Evolutionary conservation across 2,329 filamentous ascomycete genomes (phyloP).

Genomic region (Phaeomoniella chlamydospora): DNA sequence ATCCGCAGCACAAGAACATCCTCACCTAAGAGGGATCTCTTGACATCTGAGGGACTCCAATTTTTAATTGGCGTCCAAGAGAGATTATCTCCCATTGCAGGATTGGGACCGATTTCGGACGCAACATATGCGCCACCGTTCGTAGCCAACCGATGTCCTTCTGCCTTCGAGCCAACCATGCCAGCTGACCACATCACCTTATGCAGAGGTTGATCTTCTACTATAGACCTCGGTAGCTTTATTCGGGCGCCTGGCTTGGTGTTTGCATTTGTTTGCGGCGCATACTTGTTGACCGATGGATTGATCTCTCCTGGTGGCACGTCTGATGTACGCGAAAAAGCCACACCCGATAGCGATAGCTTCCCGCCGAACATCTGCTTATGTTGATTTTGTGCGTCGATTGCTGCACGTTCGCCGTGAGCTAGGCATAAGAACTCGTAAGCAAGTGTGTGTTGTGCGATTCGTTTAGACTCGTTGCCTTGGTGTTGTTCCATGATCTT

Average conservation of each 20-base stretch:
- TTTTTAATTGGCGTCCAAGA: constrained; percentile 34
- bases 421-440: constrained; percentile 67
- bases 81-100: constrained; percentile 26
- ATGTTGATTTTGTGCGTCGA: constrained; percentile 45
- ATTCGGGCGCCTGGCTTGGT: constrained; percentile 22
- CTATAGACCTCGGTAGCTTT: constrained; percentile 33
- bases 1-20: constrained; percentile 38
- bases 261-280: constrained; percentile 21
- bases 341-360: constrained; percentile 12
- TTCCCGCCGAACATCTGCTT: constrained; percentile 26
- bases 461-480: constrained; percentile 52
- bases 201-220: constrained; percentile 31
- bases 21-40: constrained; percentile 34
- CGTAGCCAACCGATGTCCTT: constrained; percentile 34
- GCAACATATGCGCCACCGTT: constrained; percentile 37
- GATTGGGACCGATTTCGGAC: constrained; percentile 14
- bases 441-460: constrained; percentile 73
- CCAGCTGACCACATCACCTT: constrained; percentile 36
- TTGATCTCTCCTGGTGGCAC: constrained; percentile 6
- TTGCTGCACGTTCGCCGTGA: constrained; percentile 54
- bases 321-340: neutral
- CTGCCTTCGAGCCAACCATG: constrained; percentile 33
- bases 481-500: constrained; percentile 54
- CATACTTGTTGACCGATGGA: constrained; percentile 19
- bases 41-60: constrained; percentile 24